Evolutionary conservation across 306 rosid species (phyloP).

Genomic region (Ziziphus jujuba): DNA sequence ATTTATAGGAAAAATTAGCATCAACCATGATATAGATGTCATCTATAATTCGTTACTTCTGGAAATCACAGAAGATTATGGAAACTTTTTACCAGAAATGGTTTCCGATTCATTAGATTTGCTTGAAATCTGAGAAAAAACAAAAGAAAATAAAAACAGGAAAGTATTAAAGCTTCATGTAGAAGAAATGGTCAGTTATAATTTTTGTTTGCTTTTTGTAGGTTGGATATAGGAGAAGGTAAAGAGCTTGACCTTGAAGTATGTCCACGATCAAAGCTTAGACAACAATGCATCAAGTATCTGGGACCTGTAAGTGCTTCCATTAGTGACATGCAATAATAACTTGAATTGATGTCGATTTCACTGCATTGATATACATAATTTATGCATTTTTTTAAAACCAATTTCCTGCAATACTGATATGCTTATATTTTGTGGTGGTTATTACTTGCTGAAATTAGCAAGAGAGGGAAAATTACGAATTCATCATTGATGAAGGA

Average conservation of each 20-base stretch:
- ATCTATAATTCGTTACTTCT: too few relatives aligned
- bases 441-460: conserved; percentile 17
- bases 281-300: conserved; percentile 79
- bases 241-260: conserved; percentile 60
- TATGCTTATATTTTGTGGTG: conserved; percentile 1
- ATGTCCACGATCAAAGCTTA: conserved; percentile 67
- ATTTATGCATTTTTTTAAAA: not conserved
- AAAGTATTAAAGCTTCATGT: not conserved
- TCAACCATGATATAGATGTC: too few relatives aligned
- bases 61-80: too few relatives aligned
- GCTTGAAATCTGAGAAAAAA: too few relatives aligned
- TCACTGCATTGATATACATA: not conserved
- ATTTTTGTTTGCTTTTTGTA: conserved; percentile 7
- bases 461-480: conserved; percentile 82
- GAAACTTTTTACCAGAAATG: too few relatives aligned
- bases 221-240: conserved; percentile 91
- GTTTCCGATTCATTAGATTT: too few relatives aligned
- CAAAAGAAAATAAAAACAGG: not conserved
- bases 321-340: conserved; percentile 7
- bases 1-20: too few relatives aligned
- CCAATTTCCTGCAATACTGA: conserved; percentile 25
- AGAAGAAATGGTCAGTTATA: not conserved
- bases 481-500: conserved; percentile 60
- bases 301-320: conserved; percentile 84
- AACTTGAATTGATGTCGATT: not conserved